Base-by-base conservation (phyloP, 23 red algal genomes). In the Agarophyton chilense region DNA sequence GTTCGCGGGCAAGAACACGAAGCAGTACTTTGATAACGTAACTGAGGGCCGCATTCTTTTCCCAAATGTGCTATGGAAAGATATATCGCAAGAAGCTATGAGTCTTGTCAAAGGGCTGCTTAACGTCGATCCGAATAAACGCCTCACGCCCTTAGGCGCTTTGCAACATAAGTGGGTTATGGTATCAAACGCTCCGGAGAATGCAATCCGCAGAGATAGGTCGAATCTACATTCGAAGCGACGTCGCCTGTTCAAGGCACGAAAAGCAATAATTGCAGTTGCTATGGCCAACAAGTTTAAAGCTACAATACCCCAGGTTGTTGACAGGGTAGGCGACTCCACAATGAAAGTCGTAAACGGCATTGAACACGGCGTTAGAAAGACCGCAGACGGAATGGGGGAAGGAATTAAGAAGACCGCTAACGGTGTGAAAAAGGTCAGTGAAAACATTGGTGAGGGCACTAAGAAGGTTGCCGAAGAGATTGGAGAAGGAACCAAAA, bases 81-180 rank as follows among this genome's bases (percentile, higher is more conserved):
- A 78, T 17, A 87, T 94, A 22, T 87, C 81, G 2, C 44, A 70
- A 46, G 82, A 86, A 2, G 92, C 92, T 10, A 73, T 62, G 83
- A 88, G 76, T 54, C 78, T 94, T 9, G 92, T 94, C 10, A 86
- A 82, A 22, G 84, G 83, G 10, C 41, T 94, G 21, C 74, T 94
- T 4, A 87, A 87, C 76, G 50, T 64, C 10, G 92, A 94, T 56
- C 92, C 92, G 2, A 81, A 82, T 26, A 94, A 94, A 47, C 81
- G 92, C 14, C 63, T 94, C 12, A 89, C 92, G 7, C 57, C 92
- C 29, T 46, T 87, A 2, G 92, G 70, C 9, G 92, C 92, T 9
- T 76, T 94, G 33, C 92, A 94, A 24, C 92, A 94, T 42, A 54
- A 62, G 19, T 94, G 83, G 83, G 73, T 94, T 36, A 52, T 55